Evolutionary conservation across 345 rosid species (phyloP).

Genomic region (Ceriops tagal): DNA sequence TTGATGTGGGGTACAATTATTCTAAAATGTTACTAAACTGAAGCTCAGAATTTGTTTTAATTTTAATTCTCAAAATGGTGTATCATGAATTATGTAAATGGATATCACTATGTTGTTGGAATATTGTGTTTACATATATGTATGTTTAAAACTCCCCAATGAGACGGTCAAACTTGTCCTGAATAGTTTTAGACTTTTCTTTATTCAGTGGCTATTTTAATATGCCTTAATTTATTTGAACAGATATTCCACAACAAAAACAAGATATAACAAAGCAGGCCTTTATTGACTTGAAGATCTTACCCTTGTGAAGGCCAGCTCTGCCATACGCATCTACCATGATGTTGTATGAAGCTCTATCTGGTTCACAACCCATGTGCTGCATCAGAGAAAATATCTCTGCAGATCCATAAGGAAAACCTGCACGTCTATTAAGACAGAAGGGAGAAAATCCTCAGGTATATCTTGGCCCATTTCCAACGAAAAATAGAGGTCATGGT

Average conservation of each 20-base stretch:
- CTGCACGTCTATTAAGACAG: slow-evolving; percentile 66
- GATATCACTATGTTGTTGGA: no score
- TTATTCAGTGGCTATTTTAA: background rate
- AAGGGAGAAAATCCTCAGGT: slow-evolving; percentile 4
- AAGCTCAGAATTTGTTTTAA: no score
- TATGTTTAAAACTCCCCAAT: background rate
- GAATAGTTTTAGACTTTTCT: background rate
- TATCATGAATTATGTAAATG: no score
- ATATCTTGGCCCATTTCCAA: background rate
- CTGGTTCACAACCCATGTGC: slow-evolving; percentile 94
- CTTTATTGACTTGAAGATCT: slow-evolving; percentile 10
- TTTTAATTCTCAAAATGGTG: no score
- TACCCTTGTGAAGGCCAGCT: slow-evolving; percentile 80
- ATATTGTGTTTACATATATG: no score
- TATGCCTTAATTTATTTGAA: background rate
- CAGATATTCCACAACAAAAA: background rate
- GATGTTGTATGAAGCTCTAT: slow-evolving; percentile 85
- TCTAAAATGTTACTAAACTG: no score
- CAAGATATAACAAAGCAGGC: background rate
- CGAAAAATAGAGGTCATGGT: background rate
- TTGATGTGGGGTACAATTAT: no score
- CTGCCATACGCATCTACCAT: slow-evolving; percentile 95
- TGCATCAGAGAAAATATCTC: slow-evolving; percentile 92
- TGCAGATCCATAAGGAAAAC: slow-evolving; percentile 86
- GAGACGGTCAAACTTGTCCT: background rate